Conservation (phyloP, 2,329 filamentous ascomycete genomes). For the Apiospora hydei region DNA sequence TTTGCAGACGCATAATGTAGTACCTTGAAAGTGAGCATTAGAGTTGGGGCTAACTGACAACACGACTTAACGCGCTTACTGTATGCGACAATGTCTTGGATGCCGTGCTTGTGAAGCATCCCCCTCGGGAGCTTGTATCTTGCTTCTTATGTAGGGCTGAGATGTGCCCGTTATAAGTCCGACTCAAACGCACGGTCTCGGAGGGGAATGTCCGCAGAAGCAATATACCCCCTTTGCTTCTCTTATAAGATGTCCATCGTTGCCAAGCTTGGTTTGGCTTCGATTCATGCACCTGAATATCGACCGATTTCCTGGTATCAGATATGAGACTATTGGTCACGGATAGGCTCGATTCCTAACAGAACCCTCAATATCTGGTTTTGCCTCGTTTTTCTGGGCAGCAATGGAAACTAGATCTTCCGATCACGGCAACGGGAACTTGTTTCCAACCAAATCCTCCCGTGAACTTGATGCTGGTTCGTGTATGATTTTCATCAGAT, state of each 20-base stretch:
- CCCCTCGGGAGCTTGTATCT: not conserved
- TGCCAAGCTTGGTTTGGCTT: not conserved
- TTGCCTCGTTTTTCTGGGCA: not conserved
- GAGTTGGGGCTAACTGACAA: not conserved
- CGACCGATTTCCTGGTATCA: not conserved
- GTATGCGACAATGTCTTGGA: not conserved
- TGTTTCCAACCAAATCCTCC: not conserved
- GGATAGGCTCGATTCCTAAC: no score
- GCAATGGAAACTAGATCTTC: not conserved
- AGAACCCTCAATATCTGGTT: no score
- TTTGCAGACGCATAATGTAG: not conserved
- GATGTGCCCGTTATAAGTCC: not conserved
- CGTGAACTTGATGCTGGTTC: not conserved
- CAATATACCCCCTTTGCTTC: not conserved
- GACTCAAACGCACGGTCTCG: not conserved
- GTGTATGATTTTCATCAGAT: not conserved
- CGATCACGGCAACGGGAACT: not conserved
- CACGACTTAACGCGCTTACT: constrained; percentile 12
- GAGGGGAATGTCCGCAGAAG: not conserved
- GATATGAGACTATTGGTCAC: no score
- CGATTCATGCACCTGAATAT: not conserved
- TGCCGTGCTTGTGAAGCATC: not conserved
- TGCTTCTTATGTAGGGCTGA: constrained; percentile 7
- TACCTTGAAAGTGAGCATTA: not conserved
- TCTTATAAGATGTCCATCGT: not conserved